Conservation (phyloP, 371 early-diverging fungal genomes). For the Lichtheimia hyalospora region DNA sequence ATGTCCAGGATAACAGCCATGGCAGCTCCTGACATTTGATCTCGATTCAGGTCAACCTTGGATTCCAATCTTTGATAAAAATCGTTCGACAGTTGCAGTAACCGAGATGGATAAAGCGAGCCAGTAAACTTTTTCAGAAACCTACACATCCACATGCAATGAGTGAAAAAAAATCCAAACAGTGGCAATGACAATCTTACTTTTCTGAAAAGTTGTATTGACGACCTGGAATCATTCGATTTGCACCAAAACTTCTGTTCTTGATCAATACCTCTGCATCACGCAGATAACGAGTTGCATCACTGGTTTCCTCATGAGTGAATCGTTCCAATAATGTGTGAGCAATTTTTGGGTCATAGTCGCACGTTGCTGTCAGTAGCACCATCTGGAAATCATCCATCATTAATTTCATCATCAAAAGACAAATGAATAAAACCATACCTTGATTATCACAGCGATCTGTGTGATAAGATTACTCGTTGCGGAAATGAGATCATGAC, state of each 20-base stretch:
- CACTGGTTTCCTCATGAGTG: neutral
- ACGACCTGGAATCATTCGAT: constrained; percentile 9
- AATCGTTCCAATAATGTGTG: neutral
- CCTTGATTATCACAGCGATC: too few species aligned
- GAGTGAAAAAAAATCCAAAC: too few species aligned
- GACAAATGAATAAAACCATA: too few species aligned
- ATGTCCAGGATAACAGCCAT: constrained; percentile 10
- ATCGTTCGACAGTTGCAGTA: neutral
- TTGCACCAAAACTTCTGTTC: neutral
- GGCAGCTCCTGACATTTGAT: neutral
- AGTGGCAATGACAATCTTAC: constrained; percentile 8
- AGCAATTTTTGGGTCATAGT: neutral
- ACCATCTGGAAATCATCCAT: neutral
- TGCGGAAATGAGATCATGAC: too few species aligned
- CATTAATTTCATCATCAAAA: neutral
- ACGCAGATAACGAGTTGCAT: neutral
- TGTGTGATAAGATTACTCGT: too few species aligned
- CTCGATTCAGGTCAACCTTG: neutral
- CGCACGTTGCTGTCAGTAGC: neutral
- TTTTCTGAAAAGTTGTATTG: constrained; percentile 13
- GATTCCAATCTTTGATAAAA: neutral
- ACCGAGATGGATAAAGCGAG: neutral
- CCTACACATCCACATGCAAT: neutral
- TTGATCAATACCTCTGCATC: neutral
- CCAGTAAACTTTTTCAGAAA: constrained; percentile 6